Evolutionary conservation across 306 rosid genomes (phyloP).

Genomic region (Cicer judaicum): DNA sequence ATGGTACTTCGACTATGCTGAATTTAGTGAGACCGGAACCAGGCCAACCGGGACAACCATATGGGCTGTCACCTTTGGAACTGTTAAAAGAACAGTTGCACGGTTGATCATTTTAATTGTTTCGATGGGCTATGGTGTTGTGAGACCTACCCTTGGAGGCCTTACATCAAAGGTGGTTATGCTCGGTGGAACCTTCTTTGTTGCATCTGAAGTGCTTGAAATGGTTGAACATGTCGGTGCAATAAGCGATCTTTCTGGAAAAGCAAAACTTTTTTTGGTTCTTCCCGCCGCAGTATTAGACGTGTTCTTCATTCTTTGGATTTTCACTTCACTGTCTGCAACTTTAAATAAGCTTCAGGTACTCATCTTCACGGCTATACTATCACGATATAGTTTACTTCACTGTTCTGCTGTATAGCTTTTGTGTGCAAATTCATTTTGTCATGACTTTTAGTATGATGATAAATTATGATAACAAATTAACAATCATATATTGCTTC

Average conservation of each 20-base stretch:
- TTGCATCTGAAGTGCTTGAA: slow-evolving; percentile 94
- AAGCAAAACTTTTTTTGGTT: slow-evolving; percentile 88
- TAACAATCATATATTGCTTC: slow-evolving; percentile 30
- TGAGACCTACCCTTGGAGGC: slow-evolving; percentile 97
- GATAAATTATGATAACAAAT: background rate
- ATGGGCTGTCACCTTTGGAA: slow-evolving; percentile 93
- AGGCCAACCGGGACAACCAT: slow-evolving; percentile 90
- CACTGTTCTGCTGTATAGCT: slow-evolving; percentile 20
- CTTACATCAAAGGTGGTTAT: slow-evolving; percentile 84
- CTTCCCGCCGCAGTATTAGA: slow-evolving; percentile 94
- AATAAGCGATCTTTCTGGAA: slow-evolving; percentile 93
- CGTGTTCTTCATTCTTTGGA: slow-evolving; percentile 97
- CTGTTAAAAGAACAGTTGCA: slow-evolving; percentile 81
- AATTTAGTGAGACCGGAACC: slow-evolving; percentile 87
- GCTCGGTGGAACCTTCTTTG: slow-evolving; percentile 93
- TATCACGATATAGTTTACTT: slow-evolving; percentile 31
- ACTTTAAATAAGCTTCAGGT: slow-evolving; percentile 99
- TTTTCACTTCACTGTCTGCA: slow-evolving; percentile 90
- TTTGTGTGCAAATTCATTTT: slow-evolving; percentile 25
- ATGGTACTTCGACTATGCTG: slow-evolving; percentile 93
- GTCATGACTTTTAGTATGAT: slow-evolving; percentile 1
- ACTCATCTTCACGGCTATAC: slow-evolving; percentile 39
- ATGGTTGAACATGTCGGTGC: slow-evolving; percentile 96
- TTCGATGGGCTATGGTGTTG: slow-evolving; percentile 97
- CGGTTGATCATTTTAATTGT: slow-evolving; percentile 84